phyloP scores from a whole-genome alignment of 23 red algal species.

The Gracilariopsis chorda region DNA sequence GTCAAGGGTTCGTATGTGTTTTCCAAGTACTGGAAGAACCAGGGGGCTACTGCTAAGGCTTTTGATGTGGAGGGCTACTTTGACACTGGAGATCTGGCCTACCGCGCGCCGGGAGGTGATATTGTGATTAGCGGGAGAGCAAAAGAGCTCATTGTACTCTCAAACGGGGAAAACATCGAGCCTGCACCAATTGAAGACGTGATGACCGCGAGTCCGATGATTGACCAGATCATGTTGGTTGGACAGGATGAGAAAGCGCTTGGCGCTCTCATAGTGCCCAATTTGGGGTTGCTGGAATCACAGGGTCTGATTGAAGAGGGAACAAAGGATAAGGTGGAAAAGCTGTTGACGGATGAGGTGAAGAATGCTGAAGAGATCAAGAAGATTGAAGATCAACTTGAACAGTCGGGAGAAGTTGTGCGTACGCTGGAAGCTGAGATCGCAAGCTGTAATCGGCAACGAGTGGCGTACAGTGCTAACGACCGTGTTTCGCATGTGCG shows the following conservation, averaged over 20 bases:
- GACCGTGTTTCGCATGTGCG: slow-evolving; percentile 65
- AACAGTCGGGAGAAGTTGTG: slow-evolving; percentile 4
- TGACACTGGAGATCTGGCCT: slow-evolving; percentile 95
- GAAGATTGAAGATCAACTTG: slow-evolving; percentile 26
- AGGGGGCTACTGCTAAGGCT: slow-evolving; percentile 70
- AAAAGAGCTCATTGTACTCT: slow-evolving; percentile 95
- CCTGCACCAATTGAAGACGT: slow-evolving; percentile 90
- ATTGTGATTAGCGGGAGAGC: slow-evolving; percentile 89
- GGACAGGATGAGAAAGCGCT: slow-evolving; percentile 92
- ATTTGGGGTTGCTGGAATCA: slow-evolving; percentile 49
- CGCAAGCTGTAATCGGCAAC: slow-evolving; percentile 29
- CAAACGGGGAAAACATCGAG: slow-evolving; percentile 95
- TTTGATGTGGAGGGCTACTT: slow-evolving; percentile 92
- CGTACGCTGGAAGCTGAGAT: slow-evolving; percentile 54
- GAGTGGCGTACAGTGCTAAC: slow-evolving; percentile 45
- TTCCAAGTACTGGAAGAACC: slow-evolving; percentile 68
- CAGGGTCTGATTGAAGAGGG: slow-evolving; percentile 20
- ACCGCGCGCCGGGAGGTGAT: slow-evolving; percentile 69
- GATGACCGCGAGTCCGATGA: slow-evolving; percentile 53
- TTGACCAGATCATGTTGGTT: slow-evolving; percentile 96
- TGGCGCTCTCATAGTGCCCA: slow-evolving; percentile 91
- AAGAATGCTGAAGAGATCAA: slow-evolving; percentile 7
- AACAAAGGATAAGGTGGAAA: neutral
- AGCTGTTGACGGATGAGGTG: slow-evolving; percentile 2
- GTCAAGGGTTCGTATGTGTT: slow-evolving; percentile 81